phyloP scores from a whole-genome alignment of 371 early-diverging fungal genomes.

The Capillidium rhysosporum region DNA sequence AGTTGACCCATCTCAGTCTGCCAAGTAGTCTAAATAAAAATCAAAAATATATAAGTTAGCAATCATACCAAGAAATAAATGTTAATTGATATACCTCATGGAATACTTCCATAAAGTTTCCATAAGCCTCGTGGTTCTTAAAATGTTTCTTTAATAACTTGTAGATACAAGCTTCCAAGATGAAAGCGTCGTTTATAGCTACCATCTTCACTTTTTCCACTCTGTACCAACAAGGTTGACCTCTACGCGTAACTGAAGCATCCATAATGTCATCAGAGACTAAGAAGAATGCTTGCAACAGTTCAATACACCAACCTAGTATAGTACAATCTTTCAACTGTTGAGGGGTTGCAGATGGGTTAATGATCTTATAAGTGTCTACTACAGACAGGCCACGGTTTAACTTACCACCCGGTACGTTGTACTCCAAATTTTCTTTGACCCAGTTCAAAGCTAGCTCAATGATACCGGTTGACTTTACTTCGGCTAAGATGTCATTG shows the following conservation, averaged over 20 bases:
- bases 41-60: no score
- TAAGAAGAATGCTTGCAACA: constrained; percentile 94
- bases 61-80: no score
- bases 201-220: constrained; percentile 60
- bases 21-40: constrained; percentile 40
- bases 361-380: constrained; percentile 61
- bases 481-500: constrained; percentile 1
- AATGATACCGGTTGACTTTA: constrained; percentile 1
- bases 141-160: constrained; percentile 83
- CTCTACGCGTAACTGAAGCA: constrained; percentile 79
- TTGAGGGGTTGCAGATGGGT: constrained; percentile 47
- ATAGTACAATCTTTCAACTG: constrained; percentile 71
- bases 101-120: constrained; percentile 77
- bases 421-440: constrained; percentile 1
- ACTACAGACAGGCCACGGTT: constrained; percentile 92
- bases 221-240: constrained; percentile 91
- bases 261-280: constrained; percentile 98
- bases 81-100: constrained; percentile 72
- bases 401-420: constrained; percentile 35
- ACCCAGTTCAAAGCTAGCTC: neutral
- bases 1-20: constrained; percentile 96
- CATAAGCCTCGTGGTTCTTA: constrained; percentile 53
- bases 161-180: constrained; percentile 80
- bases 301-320: constrained; percentile 90
- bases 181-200: constrained; percentile 90